Base-by-base conservation (phyloP, 805 yeast genomes). In the Tetrapisispora arboricola region DNA sequence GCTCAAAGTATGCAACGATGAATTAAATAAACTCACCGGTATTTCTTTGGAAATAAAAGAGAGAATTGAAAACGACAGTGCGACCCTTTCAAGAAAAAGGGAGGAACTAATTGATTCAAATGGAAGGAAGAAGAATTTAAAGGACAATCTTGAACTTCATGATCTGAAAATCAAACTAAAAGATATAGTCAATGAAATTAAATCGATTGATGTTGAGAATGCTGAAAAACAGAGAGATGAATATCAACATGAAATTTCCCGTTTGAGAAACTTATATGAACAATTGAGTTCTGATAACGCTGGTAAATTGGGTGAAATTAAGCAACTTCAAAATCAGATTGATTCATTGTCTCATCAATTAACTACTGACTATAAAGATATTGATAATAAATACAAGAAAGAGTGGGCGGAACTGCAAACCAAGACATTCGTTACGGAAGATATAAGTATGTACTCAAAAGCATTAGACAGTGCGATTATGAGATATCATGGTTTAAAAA, bases 401-500 rank as follows among this genome's bases (percentile, higher is more conserved):
- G 92, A 84, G 47, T 77, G 84, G 73, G 75, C 86, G 16, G 76
- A 76, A 53, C 64, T 86, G 30, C 90, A 85, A 52, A 80, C 95
- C 0, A 80, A 80, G 43, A 59, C 79, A 17, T 72, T 84, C 32
- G 81, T 84, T 15, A 78, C 83, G 5, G 85, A 83, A 41, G 99
- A 92, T 62, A 66, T 92, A 35, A 79, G 71, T 8, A 80, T 83
- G 1, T 87, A 87, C 55, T 74, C 84, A 10, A 84, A 78, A 51
- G 95, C 95, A 0, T 68, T 94, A 35, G 98, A 92, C 55, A 76
- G 75, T 47, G 95, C 97, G 0, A 90, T 92, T 36, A 88, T 92
- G 95, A 79, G 79, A 53, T 90, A 77, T 57, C 99, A 92, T 60
- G 74, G 84, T 43, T 64, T 81, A 44, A 92, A 92, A 57, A 92